Percentiles rank a stretch among this genome's conserved stretches.
Evolutionary conservation across 495 filamentous ascomycete species (phyloP).

Genomic region (Trichoderma virens): DNA sequence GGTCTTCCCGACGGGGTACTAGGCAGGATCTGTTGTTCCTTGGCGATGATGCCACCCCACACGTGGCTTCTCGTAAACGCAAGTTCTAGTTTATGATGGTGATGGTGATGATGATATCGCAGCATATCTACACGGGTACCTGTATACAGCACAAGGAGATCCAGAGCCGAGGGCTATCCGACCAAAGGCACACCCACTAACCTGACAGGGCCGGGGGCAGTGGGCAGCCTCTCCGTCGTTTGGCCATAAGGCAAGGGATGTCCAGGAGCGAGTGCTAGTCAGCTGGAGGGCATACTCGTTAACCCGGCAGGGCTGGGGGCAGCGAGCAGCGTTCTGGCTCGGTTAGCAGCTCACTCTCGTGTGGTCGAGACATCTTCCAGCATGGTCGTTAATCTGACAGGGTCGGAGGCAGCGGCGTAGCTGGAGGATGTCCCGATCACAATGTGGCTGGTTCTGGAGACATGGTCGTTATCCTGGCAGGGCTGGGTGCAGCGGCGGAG

Average conservation of each 20-base stretch:
- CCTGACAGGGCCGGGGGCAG: no score
- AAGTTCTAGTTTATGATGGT: not conserved
- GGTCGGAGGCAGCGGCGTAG: slow-evolving; percentile 6
- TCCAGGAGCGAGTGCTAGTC: not conserved
- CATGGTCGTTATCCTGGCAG: slow-evolving; percentile 9
- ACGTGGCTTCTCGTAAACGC: not conserved
- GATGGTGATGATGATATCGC: not conserved
- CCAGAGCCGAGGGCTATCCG: no score
- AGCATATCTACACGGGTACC: not conserved
- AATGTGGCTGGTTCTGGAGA: not conserved
- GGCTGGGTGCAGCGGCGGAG: slow-evolving; percentile 7
- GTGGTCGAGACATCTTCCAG: not conserved
- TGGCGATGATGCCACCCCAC: not conserved
- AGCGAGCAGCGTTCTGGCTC: not conserved
- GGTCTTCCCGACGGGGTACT: not conserved
- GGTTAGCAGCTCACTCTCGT: not conserved
- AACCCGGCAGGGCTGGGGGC: slow-evolving; percentile 7
- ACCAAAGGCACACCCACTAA: no score
- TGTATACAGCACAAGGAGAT: no score
- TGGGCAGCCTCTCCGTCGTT: not conserved
- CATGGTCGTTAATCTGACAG: slow-evolving; percentile 9
- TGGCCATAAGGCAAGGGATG: not conserved
- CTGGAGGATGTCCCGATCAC: not conserved
- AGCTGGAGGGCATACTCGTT: not conserved
- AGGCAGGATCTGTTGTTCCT: not conserved